Evolutionary conservation across 1,284 basidiomycete species (phyloP).

Genomic region (Papiliotrema flavescens): DNA sequence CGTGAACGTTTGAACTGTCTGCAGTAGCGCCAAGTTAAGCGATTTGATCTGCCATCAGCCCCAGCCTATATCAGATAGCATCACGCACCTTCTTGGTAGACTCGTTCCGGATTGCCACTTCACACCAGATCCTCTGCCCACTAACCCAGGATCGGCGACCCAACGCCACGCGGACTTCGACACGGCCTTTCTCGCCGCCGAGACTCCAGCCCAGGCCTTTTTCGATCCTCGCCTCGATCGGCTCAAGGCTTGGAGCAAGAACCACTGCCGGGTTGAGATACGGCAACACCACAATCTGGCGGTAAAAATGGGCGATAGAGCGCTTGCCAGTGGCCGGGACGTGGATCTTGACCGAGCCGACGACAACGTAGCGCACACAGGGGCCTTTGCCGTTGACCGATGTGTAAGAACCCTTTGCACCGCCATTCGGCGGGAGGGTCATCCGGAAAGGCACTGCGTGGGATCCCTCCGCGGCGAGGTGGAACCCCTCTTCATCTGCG

Average conservation of each 20-base stretch:
- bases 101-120: conserved; percentile 67
- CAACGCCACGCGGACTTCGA: conserved; percentile 68
- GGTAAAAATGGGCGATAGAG: conserved; percentile 89
- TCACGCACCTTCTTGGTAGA: conserved; percentile 61
- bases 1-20: conserved; percentile 68
- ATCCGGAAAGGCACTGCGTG: conserved; percentile 77
- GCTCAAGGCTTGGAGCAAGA: conserved; percentile 61
- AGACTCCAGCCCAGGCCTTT: conserved; percentile 59
- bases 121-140: conserved; percentile 73
- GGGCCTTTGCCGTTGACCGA: conserved; percentile 55
- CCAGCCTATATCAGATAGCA: not conserved
- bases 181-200: conserved; percentile 61
- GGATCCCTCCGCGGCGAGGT: conserved; percentile 61
- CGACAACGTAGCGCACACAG: conserved; percentile 76
- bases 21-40: conserved; percentile 64
- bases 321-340: conserved; percentile 59
- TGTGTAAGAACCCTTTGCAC: conserved; percentile 68
- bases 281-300: conserved; percentile 78
- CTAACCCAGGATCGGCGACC: conserved; percentile 79
- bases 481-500: conserved; percentile 69
- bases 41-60: conserved; percentile 56
- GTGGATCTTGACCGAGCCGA: conserved; percentile 79
- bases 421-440: conserved; percentile 63
- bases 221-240: conserved; percentile 60
- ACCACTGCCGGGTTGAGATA: conserved; percentile 64